Percentiles rank a stretch among this genome's conserved stretches.
Conservation (phyloP, 2,329 filamentous ascomycete genomes). For the Alternaria ethzedia region DNA sequence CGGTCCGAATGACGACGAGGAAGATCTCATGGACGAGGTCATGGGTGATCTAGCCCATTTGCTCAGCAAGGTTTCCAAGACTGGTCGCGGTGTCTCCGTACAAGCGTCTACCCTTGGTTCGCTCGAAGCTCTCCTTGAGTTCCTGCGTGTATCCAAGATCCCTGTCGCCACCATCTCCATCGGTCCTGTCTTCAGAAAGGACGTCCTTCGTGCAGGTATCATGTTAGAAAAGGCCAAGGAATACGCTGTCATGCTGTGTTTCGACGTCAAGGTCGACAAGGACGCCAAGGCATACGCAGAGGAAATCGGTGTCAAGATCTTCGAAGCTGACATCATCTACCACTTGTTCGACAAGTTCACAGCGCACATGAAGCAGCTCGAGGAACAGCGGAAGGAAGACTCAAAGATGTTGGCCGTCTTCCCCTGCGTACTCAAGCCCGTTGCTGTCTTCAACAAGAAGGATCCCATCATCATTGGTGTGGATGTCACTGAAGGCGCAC, state of each 20-base stretch:
- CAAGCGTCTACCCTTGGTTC: slow-evolving; percentile 98
- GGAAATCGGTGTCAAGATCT: slow-evolving; percentile 94
- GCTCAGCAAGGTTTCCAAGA: slow-evolving; percentile 88
- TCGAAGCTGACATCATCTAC: slow-evolving; percentile 98
- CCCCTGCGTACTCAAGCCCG: slow-evolving; percentile 87
- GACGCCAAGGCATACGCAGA: slow-evolving; percentile 91
- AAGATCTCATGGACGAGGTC: slow-evolving; percentile 95
- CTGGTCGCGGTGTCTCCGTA: slow-evolving; percentile 92
- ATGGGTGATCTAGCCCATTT: slow-evolving; percentile 92
- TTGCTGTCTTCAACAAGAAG: slow-evolving; percentile 99
- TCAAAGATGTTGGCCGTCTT: slow-evolving; percentile 95
- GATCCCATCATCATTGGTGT: slow-evolving; percentile 93
- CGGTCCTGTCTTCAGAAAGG: slow-evolving; percentile 95
- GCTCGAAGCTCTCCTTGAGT: slow-evolving; percentile 93
- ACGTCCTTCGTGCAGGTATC: slow-evolving; percentile 89
- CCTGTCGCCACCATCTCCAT: slow-evolving; percentile 97
- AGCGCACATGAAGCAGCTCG: slow-evolving; percentile 86
- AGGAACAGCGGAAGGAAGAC: slow-evolving; percentile 94
- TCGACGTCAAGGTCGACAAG: slow-evolving; percentile 99
- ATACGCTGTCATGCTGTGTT: slow-evolving; percentile 98
- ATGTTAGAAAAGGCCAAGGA: slow-evolving; percentile 97
- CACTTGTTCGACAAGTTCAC: slow-evolving; percentile 97
- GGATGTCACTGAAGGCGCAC: slow-evolving; percentile 88
- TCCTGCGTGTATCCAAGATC: slow-evolving; percentile 95
- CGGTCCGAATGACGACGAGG: slow-evolving; percentile 93